Percentiles rank a stretch among this genome's conserved stretches.
Evolutionary conservation across 225 moss, liverwort and hornwort genomes (phyloP).

Genomic region (Sphagnum contortum): DNA sequence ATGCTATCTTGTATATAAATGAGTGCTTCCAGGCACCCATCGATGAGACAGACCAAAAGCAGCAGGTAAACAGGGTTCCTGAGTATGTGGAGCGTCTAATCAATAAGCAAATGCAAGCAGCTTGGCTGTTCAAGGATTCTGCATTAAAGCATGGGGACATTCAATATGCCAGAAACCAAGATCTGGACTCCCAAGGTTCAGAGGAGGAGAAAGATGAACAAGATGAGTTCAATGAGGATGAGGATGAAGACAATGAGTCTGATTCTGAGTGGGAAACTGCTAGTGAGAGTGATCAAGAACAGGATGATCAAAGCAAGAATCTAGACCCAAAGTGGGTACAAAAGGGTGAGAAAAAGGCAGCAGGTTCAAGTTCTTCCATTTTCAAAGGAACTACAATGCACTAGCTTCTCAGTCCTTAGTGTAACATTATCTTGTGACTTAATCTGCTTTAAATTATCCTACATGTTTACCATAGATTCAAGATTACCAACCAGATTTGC

Average conservation of each 20-base stretch:
- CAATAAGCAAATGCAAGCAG: slow-evolving; percentile 94
- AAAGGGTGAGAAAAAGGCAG: no score
- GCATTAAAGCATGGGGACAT: slow-evolving; percentile 69
- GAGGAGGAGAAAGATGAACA: slow-evolving; percentile 10
- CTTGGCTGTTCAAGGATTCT: slow-evolving; percentile 88
- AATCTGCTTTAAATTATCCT: no score
- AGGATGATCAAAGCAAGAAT: no score
- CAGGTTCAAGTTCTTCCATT: no score
- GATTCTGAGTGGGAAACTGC: slow-evolving; percentile 99
- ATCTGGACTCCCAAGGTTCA: slow-evolving; percentile 36
- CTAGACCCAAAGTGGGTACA: no score
- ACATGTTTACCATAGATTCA: no score
- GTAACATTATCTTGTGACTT: no score
- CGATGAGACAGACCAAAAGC: slow-evolving; percentile 61
- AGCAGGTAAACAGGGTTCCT: slow-evolving; percentile 50
- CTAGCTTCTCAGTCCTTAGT: no score
- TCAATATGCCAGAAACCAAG: slow-evolving; percentile 52
- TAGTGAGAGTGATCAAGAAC: slow-evolving; percentile 55
- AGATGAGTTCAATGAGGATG: no score
- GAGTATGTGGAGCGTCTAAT: slow-evolving; percentile 95
- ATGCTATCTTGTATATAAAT: slow-evolving; percentile 98
- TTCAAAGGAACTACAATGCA: no score
- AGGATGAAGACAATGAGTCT: slow-evolving; percentile 39
- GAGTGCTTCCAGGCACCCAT: slow-evolving; percentile 78
- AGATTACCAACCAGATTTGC: no score